Percentiles rank a stretch among this genome's conserved stretches.
Conservation (phyloP, 2,329 filamentous ascomycete genomes). For the Truncatella angustata region DNA sequence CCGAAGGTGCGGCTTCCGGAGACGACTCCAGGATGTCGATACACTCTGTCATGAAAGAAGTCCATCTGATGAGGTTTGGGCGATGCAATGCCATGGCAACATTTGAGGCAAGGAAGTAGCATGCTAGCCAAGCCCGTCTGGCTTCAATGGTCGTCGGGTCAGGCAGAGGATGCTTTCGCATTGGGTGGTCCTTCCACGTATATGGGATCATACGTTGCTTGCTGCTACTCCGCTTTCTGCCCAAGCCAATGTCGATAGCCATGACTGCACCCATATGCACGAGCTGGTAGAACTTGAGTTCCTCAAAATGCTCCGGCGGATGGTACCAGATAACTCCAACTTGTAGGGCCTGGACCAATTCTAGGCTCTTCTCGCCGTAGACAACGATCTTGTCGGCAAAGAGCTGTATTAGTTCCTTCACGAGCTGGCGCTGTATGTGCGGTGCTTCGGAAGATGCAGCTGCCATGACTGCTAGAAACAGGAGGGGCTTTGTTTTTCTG, state of each 20-base stretch:
- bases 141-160: slow-evolving; percentile 55
- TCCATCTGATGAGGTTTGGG: slow-evolving; percentile 59
- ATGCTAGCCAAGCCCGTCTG: slow-evolving; percentile 57
- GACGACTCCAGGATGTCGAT: slow-evolving; percentile 53
- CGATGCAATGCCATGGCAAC: slow-evolving; percentile 61
- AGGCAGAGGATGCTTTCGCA: slow-evolving; percentile 40
- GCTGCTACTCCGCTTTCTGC: slow-evolving; percentile 33
- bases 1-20: slow-evolving; percentile 54
- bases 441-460: slow-evolving; percentile 59
- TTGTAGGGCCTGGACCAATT: slow-evolving; percentile 77
- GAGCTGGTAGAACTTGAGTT: slow-evolving; percentile 87
- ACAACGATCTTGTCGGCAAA: slow-evolving; percentile 74
- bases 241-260: slow-evolving; percentile 80
- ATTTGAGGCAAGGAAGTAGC: slow-evolving; percentile 58
- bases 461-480: slow-evolving; percentile 71
- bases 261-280: slow-evolving; percentile 79
- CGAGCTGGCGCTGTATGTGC: slow-evolving; percentile 58
- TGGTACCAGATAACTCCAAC: slow-evolving; percentile 81
- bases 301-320: slow-evolving; percentile 78
- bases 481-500: slow-evolving; percentile 57
- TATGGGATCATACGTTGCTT: slow-evolving; percentile 34
- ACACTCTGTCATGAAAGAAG: slow-evolving; percentile 59
- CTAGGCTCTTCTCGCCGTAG: slow-evolving; percentile 76
- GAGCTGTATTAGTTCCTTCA: slow-evolving; percentile 67
- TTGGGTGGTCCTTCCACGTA: slow-evolving; percentile 40